Base-by-base conservation (phyloP, 805 yeast species). In the Barnettozyma californica region DNA sequence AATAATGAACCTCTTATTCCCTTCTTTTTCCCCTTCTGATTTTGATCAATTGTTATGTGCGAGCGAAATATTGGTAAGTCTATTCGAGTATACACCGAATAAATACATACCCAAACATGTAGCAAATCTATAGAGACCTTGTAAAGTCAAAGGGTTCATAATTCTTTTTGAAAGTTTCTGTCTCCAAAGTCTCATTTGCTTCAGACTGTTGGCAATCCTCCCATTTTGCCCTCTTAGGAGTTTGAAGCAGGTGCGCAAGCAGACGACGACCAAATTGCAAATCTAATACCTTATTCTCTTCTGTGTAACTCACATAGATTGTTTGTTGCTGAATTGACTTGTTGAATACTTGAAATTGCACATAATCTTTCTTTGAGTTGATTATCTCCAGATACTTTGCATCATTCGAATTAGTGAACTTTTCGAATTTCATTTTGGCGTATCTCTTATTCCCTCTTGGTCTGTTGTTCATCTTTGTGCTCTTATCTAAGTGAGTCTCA, bases 181-280 rank as follows among this genome's bases (percentile, higher is more conserved):
- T 79, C 45, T 89, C 94, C 13, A 65, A 59, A 3, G 72, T 68
- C 59, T 91, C 96, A 54, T 80, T 78, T n/a, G 68, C 68, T 40
- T 68, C 68, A 0, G 84, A 66, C 62, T 89, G 95, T 43, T 69
- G 66, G 59, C 97, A 89, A 45, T 78, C 77, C 48, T 83, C 84
- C 97, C 97, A 90, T 49, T 80, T 81, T 0, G 77, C 64, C 53
- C 90, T 71, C 45, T 80, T 81, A 2, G 84, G 83, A 14, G 77
- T 68, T 40, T 74, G 78, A 44, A 90, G 60, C 3, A 83, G 65
- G 52, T 73, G 72, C 0, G 96, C 91, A 26, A 87, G 58, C 1
- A 86, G 90, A 58, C 89, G 75, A 62, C 97, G 72, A 1, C 96
- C 95, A 58, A 91, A 87, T 56, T 87, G 96, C 13, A 88, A 65